Conservation (phyloP, 305 asterid genomes). For the Solanum hybrid region DNA sequence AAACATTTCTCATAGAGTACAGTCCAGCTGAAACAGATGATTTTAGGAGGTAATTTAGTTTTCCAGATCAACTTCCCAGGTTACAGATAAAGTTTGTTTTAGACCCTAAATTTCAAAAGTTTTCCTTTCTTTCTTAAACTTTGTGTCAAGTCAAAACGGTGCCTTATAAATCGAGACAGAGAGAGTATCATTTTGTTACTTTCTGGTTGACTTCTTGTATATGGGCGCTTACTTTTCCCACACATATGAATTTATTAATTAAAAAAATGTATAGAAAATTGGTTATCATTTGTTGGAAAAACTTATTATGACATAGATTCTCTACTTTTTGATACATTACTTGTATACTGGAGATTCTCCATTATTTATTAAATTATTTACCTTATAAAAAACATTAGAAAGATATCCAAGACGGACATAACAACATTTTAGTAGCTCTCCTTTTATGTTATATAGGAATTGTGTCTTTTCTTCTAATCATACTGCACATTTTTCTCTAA, state of each 20-base stretch:
- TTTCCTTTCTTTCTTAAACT: background rate
- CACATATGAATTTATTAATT: background rate
- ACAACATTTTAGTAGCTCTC: background rate
- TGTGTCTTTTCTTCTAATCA: background rate
- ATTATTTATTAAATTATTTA: background rate
- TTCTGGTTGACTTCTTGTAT: background rate
- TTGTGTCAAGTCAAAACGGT: background rate
- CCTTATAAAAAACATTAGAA: background rate
- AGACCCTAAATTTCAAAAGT: background rate
- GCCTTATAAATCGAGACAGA: background rate
- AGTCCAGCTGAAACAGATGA: background rate
- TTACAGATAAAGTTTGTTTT: background rate
- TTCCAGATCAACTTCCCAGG: background rate
- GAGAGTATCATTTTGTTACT: background rate
- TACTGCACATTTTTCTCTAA: background rate
- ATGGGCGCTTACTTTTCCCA: background rate
- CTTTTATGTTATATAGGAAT: background rate
- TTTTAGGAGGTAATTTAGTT: background rate
- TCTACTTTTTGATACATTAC: background rate
- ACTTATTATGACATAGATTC: background rate
- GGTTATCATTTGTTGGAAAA: background rate
- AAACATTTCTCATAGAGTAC: background rate
- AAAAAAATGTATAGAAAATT: background rate
- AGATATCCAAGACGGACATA: background rate
- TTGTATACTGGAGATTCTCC: background rate